Evolutionary conservation across 176 grass and related monocot genomes (phyloP).

Genomic region (Avena atlantica): DNA sequence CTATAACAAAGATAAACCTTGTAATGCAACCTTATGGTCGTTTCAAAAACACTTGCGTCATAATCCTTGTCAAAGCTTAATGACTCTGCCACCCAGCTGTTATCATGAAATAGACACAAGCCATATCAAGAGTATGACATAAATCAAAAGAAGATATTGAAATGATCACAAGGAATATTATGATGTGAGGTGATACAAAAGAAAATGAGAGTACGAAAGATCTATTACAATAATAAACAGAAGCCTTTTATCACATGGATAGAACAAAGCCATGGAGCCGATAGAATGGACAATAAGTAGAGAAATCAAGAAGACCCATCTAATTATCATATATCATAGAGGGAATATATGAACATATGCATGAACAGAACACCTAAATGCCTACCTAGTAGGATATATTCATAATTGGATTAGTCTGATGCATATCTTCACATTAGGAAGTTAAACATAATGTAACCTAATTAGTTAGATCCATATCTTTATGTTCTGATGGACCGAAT

Average conservation of each 20-base stretch:
- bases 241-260: constrained; percentile 4
- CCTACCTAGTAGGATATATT: neutral
- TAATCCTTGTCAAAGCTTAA: constrained; percentile 99
- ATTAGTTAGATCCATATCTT: constrained; percentile 11
- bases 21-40: constrained; percentile 99
- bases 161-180: constrained; percentile 29
- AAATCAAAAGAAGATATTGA: constrained; percentile 41
- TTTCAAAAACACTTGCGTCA: constrained; percentile 97
- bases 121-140: constrained; percentile 40
- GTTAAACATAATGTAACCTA: neutral
- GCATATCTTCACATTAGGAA: too few relatives aligned
- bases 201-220: constrained; percentile 26
- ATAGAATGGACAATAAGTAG: constrained; percentile 22
- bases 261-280: constrained; percentile 22
- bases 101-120: constrained; percentile 42
- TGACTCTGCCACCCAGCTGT: constrained; percentile 92
- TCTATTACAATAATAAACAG: constrained; percentile 21
- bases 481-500: neutral
- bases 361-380: constrained; percentile 30
- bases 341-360: neutral
- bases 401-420: too few relatives aligned
- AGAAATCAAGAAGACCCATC: constrained; percentile 27
- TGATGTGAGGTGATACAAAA: constrained; percentile 3
- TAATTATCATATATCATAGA: neutral
- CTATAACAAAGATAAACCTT: constrained; percentile 85